phyloP scores from a whole-genome alignment of 2,329 filamentous ascomycete genomes.

The Ustulina deusta region DNA sequence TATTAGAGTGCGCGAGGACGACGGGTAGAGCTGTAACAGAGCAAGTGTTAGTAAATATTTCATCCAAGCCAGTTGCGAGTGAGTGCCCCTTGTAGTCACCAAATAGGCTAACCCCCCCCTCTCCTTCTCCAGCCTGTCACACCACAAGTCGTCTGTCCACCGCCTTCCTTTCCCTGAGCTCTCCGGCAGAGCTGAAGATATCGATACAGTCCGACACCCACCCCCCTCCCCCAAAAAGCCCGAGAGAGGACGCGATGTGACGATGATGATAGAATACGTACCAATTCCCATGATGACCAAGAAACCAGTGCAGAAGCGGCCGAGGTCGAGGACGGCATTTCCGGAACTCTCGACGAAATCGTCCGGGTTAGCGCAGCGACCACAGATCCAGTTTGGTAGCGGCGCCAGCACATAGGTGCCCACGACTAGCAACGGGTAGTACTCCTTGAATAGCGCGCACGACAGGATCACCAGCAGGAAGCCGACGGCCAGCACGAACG shows the following conservation, averaged over 20 bases:
- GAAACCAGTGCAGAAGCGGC: conserved; percentile 93
- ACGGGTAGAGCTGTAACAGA: conserved; percentile 79
- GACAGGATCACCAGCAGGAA: conserved; percentile 99
- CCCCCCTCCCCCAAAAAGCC: background rate
- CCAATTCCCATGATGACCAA: conserved; percentile 97
- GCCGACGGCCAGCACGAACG: conserved; percentile 97
- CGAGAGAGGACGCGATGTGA: background rate
- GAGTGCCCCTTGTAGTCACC: conserved; percentile 25
- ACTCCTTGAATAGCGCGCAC: conserved; percentile 93
- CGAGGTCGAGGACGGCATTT: conserved; percentile 89
- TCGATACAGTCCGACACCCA: background rate
- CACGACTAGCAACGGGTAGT: conserved; percentile 94
- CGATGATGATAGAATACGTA: conserved; percentile 62
- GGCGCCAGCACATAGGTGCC: conserved; percentile 95
- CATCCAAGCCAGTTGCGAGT: conserved; percentile 9
- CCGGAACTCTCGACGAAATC: conserved; percentile 91
- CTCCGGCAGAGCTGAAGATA: background rate
- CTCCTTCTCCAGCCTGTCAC: background rate
- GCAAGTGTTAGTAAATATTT: conserved; percentile 22
- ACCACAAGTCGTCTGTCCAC: background rate
- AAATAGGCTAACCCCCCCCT: background rate
- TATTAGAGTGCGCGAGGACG: conserved; percentile 85
- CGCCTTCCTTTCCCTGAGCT: background rate
- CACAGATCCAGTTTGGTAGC: conserved; percentile 95
- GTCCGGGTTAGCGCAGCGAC: conserved; percentile 88